A percentile compares a stretch with the other conserved stretches of the same genome.
Conservation (phyloP, 768 basidiomycete species). For the Rubroboletus pulcherrimus region DNA sequence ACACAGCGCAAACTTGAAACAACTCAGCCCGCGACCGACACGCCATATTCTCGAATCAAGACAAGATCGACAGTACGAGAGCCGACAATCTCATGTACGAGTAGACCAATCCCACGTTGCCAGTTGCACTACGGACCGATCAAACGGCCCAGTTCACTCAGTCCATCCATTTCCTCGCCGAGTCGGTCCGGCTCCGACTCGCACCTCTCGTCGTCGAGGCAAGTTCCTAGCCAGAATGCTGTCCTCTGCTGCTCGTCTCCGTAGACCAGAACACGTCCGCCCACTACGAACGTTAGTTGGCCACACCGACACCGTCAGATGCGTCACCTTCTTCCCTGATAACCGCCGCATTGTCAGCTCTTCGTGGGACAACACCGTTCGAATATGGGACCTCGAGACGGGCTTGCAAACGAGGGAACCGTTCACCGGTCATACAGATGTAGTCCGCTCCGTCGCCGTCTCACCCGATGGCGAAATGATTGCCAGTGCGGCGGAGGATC, state of each 20-base stretch:
- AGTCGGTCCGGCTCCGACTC: background rate
- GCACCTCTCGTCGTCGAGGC: background rate
- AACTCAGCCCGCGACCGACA: background rate
- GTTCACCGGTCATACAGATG: constrained; percentile 27
- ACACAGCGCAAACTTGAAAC: background rate
- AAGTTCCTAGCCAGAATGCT: constrained; percentile 9
- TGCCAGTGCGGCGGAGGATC: constrained; percentile 29
- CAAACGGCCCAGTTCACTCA: background rate
- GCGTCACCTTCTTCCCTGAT: constrained; percentile 29
- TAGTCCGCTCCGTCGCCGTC: constrained; percentile 29
- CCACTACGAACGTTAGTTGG: constrained; percentile 32
- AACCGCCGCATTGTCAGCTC: constrained; percentile 22
- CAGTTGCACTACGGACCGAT: background rate
- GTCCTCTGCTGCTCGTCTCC: constrained; percentile 18
- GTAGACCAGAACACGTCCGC: constrained; percentile 25
- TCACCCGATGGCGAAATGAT: constrained; percentile 26
- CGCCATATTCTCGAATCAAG: background rate
- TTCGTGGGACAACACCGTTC: constrained; percentile 26
- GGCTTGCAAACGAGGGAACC: constrained; percentile 14
- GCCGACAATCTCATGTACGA: background rate
- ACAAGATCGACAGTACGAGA: background rate
- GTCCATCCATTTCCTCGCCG: background rate
- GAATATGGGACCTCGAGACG: constrained; percentile 25
- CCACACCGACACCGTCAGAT: constrained; percentile 25
- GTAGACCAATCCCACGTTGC: background rate